Conservation (phyloP, 305 asterid genomes). For the Fraxinus ornus region DNA sequence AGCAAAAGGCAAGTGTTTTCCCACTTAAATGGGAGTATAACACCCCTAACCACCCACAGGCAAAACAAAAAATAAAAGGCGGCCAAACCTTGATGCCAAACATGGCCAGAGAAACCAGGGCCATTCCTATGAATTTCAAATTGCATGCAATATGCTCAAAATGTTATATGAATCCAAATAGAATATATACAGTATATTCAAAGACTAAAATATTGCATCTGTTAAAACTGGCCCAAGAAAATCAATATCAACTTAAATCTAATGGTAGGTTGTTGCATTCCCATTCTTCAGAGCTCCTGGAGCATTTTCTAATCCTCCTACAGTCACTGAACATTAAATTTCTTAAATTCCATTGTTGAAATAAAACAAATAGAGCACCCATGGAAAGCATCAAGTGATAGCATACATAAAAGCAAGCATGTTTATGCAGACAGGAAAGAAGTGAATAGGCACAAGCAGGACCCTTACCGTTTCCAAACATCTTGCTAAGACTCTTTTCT, state of each 20-base stretch:
- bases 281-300: background rate
- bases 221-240: background rate
- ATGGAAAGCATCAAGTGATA: background rate
- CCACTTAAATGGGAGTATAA: background rate
- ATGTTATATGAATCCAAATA: background rate
- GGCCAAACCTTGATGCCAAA: background rate
- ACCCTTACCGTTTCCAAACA: constrained; percentile 91
- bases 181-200: background rate
- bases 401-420: background rate
- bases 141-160: background rate
- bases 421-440: background rate
- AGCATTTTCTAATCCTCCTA: background rate
- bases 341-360: background rate
- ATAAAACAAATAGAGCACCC: background rate
- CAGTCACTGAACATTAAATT: background rate
- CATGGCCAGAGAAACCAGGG: background rate
- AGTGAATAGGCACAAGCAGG: constrained; percentile 9
- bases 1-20: background rate
- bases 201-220: background rate
- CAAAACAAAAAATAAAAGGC: background rate
- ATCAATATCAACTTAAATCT: background rate
- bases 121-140: background rate
- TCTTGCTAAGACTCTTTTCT: constrained; percentile 98
- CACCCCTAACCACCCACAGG: background rate
- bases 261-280: background rate